These are phyloP conservation scores for Macrotyloma uniflorum DNA, from an alignment of 306 rosid genomes.

Conservation along the genomic window DNA sequence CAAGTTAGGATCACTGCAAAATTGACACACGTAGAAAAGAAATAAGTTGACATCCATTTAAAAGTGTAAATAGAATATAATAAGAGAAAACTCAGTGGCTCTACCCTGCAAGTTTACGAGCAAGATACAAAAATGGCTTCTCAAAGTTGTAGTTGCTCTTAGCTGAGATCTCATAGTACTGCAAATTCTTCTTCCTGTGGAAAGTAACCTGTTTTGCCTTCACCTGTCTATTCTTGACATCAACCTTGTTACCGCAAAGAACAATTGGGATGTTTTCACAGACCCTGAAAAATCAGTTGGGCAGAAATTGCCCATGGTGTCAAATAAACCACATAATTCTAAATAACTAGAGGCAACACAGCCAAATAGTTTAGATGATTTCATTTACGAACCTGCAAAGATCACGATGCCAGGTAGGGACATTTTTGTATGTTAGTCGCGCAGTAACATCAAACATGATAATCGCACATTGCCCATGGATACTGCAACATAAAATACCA, in stretches of 20 bases:
- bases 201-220: slow-evolving; percentile 89
- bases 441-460: slow-evolving; percentile 86
- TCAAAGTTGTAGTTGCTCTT: slow-evolving; percentile 87
- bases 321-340: not conserved
- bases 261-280: slow-evolving; percentile 86
- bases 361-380: not conserved
- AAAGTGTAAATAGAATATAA: no score
- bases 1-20: slow-evolving; percentile 71
- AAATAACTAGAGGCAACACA: not conserved
- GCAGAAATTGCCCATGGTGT: not conserved
- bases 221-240: slow-evolving; percentile 87
- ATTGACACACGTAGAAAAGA: not conserved
- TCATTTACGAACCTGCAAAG: slow-evolving; percentile 60
- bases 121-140: slow-evolving; percentile 75
- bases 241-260: slow-evolving; percentile 87
- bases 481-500: slow-evolving; percentile 43
- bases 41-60: not conserved
- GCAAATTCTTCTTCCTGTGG: slow-evolving; percentile 81
- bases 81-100: not conserved
- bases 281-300: slow-evolving; percentile 51
- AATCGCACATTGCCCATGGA: slow-evolving; percentile 83
- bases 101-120: slow-evolving; percentile 90
- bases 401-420: slow-evolving; percentile 87
- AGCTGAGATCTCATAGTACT: slow-evolving; percentile 87
- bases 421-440: slow-evolving; percentile 71